Percentiles rank a stretch among this genome's conserved stretches.
Evolutionary conservation across 345 rosid genomes (phyloP).

Genomic region (Citrus australasica): DNA sequence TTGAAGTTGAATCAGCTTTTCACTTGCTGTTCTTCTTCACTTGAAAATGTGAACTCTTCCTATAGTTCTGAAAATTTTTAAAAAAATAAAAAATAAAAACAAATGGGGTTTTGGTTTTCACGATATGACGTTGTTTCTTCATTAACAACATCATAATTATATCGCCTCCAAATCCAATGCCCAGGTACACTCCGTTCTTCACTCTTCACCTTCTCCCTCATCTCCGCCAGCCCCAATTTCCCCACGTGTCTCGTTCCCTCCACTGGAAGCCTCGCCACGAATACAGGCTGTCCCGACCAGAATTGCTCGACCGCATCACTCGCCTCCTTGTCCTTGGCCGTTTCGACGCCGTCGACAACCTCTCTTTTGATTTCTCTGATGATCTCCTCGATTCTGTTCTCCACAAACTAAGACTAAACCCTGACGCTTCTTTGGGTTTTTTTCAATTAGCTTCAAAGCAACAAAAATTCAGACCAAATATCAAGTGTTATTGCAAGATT

Average conservation of each 20-base stretch:
- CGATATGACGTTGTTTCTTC: not conserved
- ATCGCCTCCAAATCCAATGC: slow-evolving; percentile 37
- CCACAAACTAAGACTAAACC: slow-evolving; percentile 48
- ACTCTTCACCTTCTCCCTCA: slow-evolving; percentile 20
- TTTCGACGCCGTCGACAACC: slow-evolving; percentile 46
- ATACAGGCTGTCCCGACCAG: slow-evolving; percentile 49
- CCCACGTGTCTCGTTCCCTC: slow-evolving; percentile 32
- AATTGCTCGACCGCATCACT: slow-evolving; percentile 61
- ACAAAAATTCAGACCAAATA: slow-evolving; percentile 53
- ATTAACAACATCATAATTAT: not conserved
- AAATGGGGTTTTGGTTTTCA: no score
- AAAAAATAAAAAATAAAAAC: no score
- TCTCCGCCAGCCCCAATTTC: slow-evolving; percentile 22
- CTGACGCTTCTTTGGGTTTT: slow-evolving; percentile 55
- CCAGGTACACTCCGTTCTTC: slow-evolving; percentile 29
- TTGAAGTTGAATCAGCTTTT: no score
- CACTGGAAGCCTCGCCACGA: slow-evolving; percentile 63
- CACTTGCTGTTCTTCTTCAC: no score
- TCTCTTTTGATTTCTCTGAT: slow-evolving; percentile 62
- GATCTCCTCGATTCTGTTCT: slow-evolving; percentile 67
- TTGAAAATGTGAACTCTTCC: no score
- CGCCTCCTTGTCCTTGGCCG: slow-evolving; percentile 66
- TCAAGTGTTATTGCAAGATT: slow-evolving; percentile 63
- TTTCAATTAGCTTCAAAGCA: slow-evolving; percentile 63
- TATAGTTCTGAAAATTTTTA: no score